Evolutionary conservation across 139 green algal genomes (phyloP).

Genomic region (Yamagishiella unicocca): DNA sequence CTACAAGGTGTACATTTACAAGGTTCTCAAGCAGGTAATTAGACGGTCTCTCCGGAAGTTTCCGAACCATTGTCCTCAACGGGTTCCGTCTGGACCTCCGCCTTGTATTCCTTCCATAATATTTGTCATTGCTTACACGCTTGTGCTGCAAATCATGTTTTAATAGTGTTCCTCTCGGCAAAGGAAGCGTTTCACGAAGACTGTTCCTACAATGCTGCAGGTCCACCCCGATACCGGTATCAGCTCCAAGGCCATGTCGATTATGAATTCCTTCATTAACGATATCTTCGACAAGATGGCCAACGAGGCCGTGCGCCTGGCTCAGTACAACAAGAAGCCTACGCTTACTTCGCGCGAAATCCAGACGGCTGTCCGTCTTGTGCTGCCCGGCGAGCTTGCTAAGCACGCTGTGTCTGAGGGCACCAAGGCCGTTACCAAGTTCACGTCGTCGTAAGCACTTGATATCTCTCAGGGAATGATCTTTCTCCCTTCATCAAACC

Average conservation of each 20-base stretch:
- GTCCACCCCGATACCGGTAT: conserved; percentile 96
- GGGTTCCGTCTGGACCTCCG: too few species aligned
- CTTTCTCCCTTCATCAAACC: too few species aligned
- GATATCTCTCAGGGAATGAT: background rate
- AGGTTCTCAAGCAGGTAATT: conserved; percentile 85
- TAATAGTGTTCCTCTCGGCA: too few species aligned
- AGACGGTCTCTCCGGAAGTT: background rate
- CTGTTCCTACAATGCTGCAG: too few species aligned
- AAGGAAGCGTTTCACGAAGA: too few species aligned
- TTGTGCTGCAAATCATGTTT: too few species aligned
- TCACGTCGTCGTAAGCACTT: conserved; percentile 77
- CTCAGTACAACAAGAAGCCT: conserved; percentile 64
- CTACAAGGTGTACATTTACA: conserved; percentile 99
- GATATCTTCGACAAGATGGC: conserved; percentile 92
- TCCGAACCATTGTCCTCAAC: too few species aligned
- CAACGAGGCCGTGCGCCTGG: conserved; percentile 78
- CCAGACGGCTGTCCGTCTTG: conserved; percentile 88
- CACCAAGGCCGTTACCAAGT: conserved; percentile 96
- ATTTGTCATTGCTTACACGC: too few species aligned
- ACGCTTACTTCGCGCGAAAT: conserved; percentile 71
- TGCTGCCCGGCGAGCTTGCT: conserved; percentile 87
- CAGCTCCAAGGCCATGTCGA: conserved; percentile 48
- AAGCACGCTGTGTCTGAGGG: conserved; percentile 88
- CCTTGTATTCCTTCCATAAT: too few species aligned
- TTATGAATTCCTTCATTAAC: conserved; percentile 93